Base-by-base conservation (phyloP, 2,329 filamentous ascomycete species). In the Cladophialophora yegresii region DNA sequence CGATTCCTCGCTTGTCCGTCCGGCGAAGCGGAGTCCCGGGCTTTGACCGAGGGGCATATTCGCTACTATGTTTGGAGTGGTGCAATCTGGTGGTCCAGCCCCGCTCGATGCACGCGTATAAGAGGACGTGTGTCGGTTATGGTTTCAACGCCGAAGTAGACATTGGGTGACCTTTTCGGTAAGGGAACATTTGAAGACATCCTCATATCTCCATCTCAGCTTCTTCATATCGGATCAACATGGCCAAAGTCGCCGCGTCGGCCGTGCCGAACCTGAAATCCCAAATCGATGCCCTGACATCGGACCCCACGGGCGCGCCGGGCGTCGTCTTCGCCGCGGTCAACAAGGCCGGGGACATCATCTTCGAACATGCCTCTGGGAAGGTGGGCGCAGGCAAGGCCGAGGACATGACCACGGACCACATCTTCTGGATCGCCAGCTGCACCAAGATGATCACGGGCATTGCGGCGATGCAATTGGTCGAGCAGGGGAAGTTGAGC, bases 381-480 rank as follows among this genome's bases (percentile, higher is more conserved):
- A 69, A 69, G 51, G 56, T 69, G 4, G 72, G 72, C 2, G 60
- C 69, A 1, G 69, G 67, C 10, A 54, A 63, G 40, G 51, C 57
- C 16, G 57, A 68, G 33, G 47, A 62, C n/a, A 74, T 75, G 70
- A 73, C 71, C 1, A 50, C 69, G 43, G 72, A 74, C 59, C 71
- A 69, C 10, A 64, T 73, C 13, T 73, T 75, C 71, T 85, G 82
- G 82, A 77, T 86, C 4, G 84, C 84, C 0, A 85, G 83, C 0
- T 85, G 82, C 70, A 85, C 84, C 16, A 87, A 87, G 74, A 77
- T 85, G 76, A 74, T 86, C 12, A 75, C 78, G 0, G 82, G 78
- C 0, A 73, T 86, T 13, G 82, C 83, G 0, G 80, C 77, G 54
- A 84, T 87, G 82, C 84, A 87, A 71, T 78, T 84, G 0, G 84